Evolutionary conservation across 495 filamentous ascomycete genomes (phyloP), one percentile per base, ranked within the genome.

Genomic region (Penicillium pancosmium): DNA sequence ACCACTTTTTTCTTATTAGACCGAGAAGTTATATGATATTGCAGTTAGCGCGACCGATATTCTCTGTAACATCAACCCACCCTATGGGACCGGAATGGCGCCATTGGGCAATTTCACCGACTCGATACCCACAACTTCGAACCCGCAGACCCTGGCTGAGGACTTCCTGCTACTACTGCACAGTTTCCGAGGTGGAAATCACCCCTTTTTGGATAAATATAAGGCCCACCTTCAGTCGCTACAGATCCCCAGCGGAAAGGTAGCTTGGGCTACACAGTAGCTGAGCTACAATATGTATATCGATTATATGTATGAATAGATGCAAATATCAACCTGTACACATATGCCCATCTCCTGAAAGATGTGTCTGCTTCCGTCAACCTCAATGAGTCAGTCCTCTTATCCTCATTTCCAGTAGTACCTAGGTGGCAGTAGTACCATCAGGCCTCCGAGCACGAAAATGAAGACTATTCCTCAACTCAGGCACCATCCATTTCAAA

Each of bases 21-120:
- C 73, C 23, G 75, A 78, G 52, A 78, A 78, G 56, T 50, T 78
- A 48, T 78, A 70, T 50, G 73, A 78, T 55, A 76, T 78, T 49
- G 75, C 72, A 21, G 57, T 67, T n/a, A 66, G 73, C 34, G 74
- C 74, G n/a, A 66, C 68, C 21, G 64, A 73, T 38, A 68, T 74
- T n/a, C 63, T 73, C 36, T 73, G 65, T 51, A 75, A 72, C 25
- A 66, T 68, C 48, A 67, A 50, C 31, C 60, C 66, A 15, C 62
- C 71, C 25, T 65, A 60, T 16, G 68, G 64, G 25, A 67, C 53
- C 9, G 63, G 63, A 49, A 62, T 61, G 41, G 54, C 51, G 2
- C 58, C 49, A 9, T 31, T 55, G 33, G 48, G 62, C 23, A 63
- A 55, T 48, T 62, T 60, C 38, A 52, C 68, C 35, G 63, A 61